A percentile compares a stretch with the other conserved stretches of the same genome.
Conservation (phyloP, 257 asterid genomes). For the Ehretia macrophylla region DNA sequence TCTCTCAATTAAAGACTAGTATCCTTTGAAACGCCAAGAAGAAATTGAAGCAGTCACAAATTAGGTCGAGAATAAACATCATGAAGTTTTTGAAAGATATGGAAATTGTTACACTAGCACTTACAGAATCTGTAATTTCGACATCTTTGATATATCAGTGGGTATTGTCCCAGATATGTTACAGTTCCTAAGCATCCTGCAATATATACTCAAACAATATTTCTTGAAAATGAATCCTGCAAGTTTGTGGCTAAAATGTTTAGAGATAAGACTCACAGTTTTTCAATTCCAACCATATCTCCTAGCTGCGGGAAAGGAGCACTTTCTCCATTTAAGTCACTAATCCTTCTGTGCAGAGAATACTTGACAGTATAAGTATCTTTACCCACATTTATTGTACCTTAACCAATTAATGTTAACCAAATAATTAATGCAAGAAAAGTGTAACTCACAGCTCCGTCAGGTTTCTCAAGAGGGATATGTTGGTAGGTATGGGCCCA, state of each 20-base stretch:
- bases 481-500: conserved; percentile 48
- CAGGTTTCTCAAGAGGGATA: conserved; percentile 1
- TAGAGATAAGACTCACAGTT: conserved; percentile 35
- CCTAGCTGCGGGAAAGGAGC: conserved; percentile 42
- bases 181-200: conserved; percentile 69
- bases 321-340: conserved; percentile 45
- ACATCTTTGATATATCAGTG: conserved; percentile 20
- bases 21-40: background rate
- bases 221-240: background rate
- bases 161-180: conserved; percentile 49
- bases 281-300: conserved; percentile 28
- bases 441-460: background rate
- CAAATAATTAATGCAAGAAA: background rate
- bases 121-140: conserved; percentile 31
- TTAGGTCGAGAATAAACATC: too few relatives aligned
- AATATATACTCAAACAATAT: conserved; percentile 1
- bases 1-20: background rate
- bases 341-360: conserved; percentile 46
- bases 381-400: background rate
- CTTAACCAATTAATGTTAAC: background rate
- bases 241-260: background rate
- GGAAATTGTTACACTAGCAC: background rate
- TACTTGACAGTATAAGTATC: background rate
- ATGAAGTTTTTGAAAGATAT: background rate
- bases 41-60: background rate